Evolutionary conservation across 495 filamentous ascomycete species (phyloP), one percentile per base, ranked within the genome.

Genomic region (Baudoinia panamericana): DNA sequence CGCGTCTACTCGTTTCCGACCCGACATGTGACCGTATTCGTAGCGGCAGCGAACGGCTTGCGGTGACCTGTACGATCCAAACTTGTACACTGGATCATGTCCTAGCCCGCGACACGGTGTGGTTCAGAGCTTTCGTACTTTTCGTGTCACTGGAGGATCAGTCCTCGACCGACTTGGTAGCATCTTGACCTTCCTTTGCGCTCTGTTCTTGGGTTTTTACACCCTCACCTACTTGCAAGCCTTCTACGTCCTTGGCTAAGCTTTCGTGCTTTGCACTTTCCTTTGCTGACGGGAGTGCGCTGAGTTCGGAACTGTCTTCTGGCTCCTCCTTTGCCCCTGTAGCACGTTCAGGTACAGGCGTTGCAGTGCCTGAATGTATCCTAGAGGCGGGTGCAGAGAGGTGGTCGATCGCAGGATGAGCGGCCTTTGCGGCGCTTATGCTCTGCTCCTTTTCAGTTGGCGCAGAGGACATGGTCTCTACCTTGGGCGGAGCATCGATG

Each of bases 121-220:
- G n/a, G n/a, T n/a, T n/a, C n/a, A n/a, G n/a, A n/a, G n/a, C n/a
- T n/a, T 28, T 8, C 26, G 26, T 8, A 28, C 31, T 20, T 34
- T 10, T 19, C 25, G n/a, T 28, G 25, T 28, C 34, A 37, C 6
- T 5, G n/a, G 25, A 8, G 25, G n/a, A 24, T 24, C 43, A 60
- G 31, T 54, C 55, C 35, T 56, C 31, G 12, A 58, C 57, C 38
- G 53, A 53, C 31, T 56, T 51, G 1, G 38, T 46, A 1, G 56
- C 52, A 27, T 56, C 53, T 4, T 43, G 41, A 8, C 35, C 46
- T 16, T 53, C 52, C 43, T 52, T 52, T 10, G 53, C 51, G 35
- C 41, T 43, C 39, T 56, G 56, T 17, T 45, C 37, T 25, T 58
- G 56, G 21, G 45, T 45, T 44, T 40, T 43, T 19, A 30, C 33